Conservation (phyloP, 140 eudicot species). For the Senecio squalidus region DNA sequence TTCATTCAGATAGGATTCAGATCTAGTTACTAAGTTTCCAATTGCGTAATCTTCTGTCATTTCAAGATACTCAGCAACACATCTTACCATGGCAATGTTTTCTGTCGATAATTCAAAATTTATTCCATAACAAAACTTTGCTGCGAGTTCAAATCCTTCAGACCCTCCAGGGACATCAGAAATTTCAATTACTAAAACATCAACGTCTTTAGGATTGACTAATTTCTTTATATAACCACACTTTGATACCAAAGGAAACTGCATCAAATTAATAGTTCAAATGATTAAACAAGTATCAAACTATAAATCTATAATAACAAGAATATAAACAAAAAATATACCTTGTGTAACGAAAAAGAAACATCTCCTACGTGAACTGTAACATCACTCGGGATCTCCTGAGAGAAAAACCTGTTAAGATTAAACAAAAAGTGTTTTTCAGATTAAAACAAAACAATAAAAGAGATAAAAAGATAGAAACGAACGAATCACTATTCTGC, state of each 20-base stretch:
- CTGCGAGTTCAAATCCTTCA: conserved; percentile 87
- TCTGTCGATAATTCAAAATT: conserved; percentile 71
- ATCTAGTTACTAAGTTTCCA: conserved; percentile 58
- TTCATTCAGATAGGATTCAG: conserved; percentile 65
- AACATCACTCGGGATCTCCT: conserved; percentile 74
- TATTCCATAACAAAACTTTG: conserved; percentile 88
- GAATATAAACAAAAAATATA: conserved; percentile 14
- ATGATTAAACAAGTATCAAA: neutral
- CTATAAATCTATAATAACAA: neutral
- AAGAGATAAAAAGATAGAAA: conserved; percentile 4
- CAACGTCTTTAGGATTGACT: conserved; percentile 31
- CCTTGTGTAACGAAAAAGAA: conserved; percentile 92
- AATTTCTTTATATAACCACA: conserved; percentile 68
- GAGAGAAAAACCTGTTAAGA: conserved; percentile 70
- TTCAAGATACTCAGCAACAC: conserved; percentile 85
- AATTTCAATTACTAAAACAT: conserved; percentile 42
- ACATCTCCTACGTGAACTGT: conserved; percentile 55
- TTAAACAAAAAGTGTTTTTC: neutral
- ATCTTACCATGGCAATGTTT: conserved; percentile 80
- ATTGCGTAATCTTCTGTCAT: conserved; percentile 89
- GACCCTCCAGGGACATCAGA: conserved; percentile 85
- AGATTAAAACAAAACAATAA: neutral
- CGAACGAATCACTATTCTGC: conserved; percentile 77
- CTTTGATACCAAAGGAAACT: conserved; percentile 88
- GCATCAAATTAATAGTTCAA: conserved; percentile 9